These are phyloP conservation scores for Penicillium sp. DNA, from an alignment of 2,329 filamentous ascomycete species.

Conservation along the genomic window DNA sequence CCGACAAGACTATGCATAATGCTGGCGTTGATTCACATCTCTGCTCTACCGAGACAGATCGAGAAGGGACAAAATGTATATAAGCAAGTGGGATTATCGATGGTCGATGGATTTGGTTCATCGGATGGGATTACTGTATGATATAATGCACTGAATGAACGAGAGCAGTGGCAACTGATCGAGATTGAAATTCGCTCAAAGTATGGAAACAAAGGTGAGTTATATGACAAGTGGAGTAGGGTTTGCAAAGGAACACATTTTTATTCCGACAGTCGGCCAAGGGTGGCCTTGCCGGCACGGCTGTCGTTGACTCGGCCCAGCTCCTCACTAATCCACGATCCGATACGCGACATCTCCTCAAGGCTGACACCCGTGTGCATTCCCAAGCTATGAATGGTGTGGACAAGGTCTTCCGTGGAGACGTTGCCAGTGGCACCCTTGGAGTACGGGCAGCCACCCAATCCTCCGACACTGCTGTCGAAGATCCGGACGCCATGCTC, in stretches of 20 bases:
- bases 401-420: conserved; percentile 67
- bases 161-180: not conserved
- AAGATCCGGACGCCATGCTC: conserved; percentile 69
- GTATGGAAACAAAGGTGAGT: not conserved
- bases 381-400: conserved; percentile 65
- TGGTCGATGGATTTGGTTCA: not conserved
- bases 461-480: conserved; percentile 67
- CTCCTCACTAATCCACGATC: conserved; percentile 62
- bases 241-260: conserved; percentile 11
- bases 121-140: not conserved
- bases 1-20: conserved; percentile 26
- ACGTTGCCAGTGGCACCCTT: conserved; percentile 71
- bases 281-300: conserved; percentile 59
- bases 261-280: conserved; percentile 45
- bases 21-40: conserved; percentile 31
- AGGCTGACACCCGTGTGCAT: conserved; percentile 65
- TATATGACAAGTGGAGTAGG: not conserved
- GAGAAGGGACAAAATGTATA: not conserved
- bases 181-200: conserved; percentile 1
- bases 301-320: conserved; percentile 60
- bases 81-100: not conserved
- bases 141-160: not conserved
- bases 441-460: conserved; percentile 69
- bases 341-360: conserved; percentile 61
- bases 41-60: conserved; percentile 4